Percentiles rank a stretch among this genome's conserved stretches.
Conservation (phyloP, 768 basidiomycete genomes). For the Tylopilus intermedius region DNA sequence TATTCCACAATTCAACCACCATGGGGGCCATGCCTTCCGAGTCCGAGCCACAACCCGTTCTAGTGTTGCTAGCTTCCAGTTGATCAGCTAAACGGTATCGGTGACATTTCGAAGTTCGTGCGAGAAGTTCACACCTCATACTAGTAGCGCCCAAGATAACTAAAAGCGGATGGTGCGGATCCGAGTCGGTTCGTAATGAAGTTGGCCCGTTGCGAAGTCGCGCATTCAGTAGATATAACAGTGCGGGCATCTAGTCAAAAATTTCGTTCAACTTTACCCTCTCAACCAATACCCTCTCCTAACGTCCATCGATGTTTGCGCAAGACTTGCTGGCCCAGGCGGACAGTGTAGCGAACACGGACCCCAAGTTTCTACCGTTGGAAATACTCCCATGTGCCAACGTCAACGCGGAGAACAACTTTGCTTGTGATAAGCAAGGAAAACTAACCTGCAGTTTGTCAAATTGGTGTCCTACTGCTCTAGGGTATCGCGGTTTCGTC, state of each 20-base stretch:
- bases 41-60: neutral
- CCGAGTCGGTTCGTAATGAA: no score
- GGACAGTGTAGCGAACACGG: neutral
- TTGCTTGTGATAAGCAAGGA: slow-evolving; percentile 29
- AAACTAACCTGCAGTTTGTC: slow-evolving; percentile 26
- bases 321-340: slow-evolving; percentile 12
- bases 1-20: neutral
- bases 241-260: neutral
- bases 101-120: neutral
- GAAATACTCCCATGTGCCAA: slow-evolving; percentile 36
- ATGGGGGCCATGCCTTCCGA: neutral
- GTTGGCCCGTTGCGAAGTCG: no score
- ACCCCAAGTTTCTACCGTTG: slow-evolving; percentile 23
- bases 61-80: neutral
- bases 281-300: neutral
- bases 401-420: slow-evolving; percentile 19
- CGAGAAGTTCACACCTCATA: neutral
- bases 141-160: no score
- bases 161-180: no score
- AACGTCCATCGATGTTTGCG: slow-evolving; percentile 11
- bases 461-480: slow-evolving; percentile 44
- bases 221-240: no score
- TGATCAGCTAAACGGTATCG: neutral
- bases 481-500: slow-evolving; percentile 13
- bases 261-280: neutral